A percentile compares a stretch with the other conserved stretches of the same genome.
These are phyloP conservation scores for Trichophyton schoenleinii DNA, from an alignment of 2,329 filamentous ascomycete species.

Conservation along the genomic window DNA sequence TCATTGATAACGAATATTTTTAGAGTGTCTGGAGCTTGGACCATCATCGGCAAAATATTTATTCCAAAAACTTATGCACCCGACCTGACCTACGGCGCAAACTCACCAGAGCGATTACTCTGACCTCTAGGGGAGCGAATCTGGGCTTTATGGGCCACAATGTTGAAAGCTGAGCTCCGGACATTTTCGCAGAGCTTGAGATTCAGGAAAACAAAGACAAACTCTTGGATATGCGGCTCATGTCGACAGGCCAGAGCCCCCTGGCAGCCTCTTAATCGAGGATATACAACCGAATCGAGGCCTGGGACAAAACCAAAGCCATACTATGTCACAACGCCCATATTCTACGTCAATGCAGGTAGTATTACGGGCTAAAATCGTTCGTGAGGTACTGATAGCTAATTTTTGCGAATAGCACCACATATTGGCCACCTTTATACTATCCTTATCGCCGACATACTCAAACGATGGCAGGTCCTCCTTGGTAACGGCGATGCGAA, in stretches of 20 bases:
- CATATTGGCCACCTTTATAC: slow-evolving; percentile 92
- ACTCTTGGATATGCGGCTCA: slow-evolving; percentile 22
- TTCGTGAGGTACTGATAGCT: background rate
- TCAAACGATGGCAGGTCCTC: slow-evolving; percentile 82
- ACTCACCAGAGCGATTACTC: background rate
- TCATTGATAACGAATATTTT: background rate
- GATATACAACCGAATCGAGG: slow-evolving; percentile 20
- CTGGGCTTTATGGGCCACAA: slow-evolving; percentile 15
- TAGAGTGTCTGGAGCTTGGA: slow-evolving; percentile 3
- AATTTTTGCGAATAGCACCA: slow-evolving; percentile 47
- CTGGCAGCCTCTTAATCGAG: slow-evolving; percentile 11
- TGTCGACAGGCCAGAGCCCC: slow-evolving; percentile 17
- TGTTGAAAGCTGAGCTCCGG: slow-evolving; percentile 20
- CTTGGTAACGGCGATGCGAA: slow-evolving; percentile 54
- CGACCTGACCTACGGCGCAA: background rate
- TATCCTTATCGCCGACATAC: slow-evolving; percentile 77
- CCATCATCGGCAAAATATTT: background rate
- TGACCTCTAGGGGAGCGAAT: background rate
- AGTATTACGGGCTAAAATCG: slow-evolving; percentile 17
- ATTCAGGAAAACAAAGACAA: slow-evolving; percentile 12
- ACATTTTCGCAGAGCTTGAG: slow-evolving; percentile 22
- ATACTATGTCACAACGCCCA: slow-evolving; percentile 90
- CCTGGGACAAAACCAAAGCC: slow-evolving; percentile 47
- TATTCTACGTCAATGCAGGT: slow-evolving; percentile 98
- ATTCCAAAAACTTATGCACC: background rate